Conservation (phyloP, 2,329 filamentous ascomycete species). For the Huntiella decipiens region DNA sequence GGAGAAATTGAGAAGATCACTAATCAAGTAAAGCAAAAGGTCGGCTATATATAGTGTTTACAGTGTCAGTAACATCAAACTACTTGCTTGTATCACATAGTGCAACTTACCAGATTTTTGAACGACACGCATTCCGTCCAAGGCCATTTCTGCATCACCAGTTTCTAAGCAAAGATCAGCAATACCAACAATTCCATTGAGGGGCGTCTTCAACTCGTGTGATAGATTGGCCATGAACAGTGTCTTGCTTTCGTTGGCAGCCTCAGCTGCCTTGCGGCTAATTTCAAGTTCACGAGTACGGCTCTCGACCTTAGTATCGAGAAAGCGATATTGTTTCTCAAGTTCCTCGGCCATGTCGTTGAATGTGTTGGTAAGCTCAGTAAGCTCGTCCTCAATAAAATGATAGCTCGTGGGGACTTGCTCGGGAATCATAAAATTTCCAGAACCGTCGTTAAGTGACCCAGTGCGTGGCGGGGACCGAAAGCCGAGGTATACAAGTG, state of each 20-base stretch:
- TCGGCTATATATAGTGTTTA: conserved; percentile 28
- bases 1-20: conserved; percentile 79
- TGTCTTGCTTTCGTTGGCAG: conserved; percentile 94
- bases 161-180: conserved; percentile 86
- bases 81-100: not conserved
- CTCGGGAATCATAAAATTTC: conserved; percentile 63
- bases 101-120: conserved; percentile 49
- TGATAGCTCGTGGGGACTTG: conserved; percentile 63
- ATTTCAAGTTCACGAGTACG: conserved; percentile 70
- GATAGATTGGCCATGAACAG: conserved; percentile 93
- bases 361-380: conserved; percentile 67
- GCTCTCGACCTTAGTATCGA: conserved; percentile 71
- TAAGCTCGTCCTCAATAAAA: conserved; percentile 64
- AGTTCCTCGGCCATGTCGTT: conserved; percentile 91
- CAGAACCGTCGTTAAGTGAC: conserved; percentile 22
- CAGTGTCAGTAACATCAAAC: conserved; percentile 5
- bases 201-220: conserved; percentile 72
- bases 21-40: conserved; percentile 64
- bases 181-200: conserved; percentile 93
- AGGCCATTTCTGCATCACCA: conserved; percentile 57
- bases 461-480: conserved; percentile 14
- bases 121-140: conserved; percentile 67
- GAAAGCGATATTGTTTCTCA: conserved; percentile 62
- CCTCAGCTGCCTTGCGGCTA: conserved; percentile 80
- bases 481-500: conserved; percentile 13